Base-by-base conservation (phyloP, 2,329 filamentous ascomycete species). In the Trichoderma guizhouense region DNA sequence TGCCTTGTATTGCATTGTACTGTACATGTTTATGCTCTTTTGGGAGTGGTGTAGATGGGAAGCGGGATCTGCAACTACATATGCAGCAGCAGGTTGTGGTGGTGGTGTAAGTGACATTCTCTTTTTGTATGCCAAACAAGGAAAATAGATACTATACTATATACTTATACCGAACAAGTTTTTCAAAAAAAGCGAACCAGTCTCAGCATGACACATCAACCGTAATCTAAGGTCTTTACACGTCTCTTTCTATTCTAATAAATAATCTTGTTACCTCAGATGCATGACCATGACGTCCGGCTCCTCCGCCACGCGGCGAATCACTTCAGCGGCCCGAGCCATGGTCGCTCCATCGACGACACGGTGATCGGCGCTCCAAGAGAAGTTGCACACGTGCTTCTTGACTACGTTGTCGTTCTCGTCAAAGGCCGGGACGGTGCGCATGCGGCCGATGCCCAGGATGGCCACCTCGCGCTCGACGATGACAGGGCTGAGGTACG, bases 261-360 rank as follows among this genome's bases (percentile, higher is more conserved):
- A 36, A 36, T 26, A 51, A 21, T 62, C 7, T 26, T 14, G 14
- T 84, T 86, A 97, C 82, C 90, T 87, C 79, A 98, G 82, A 79
- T 93, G 91, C 81, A 97, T 87, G 74, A 98, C 85, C 94, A 98
- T 97, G 71, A 87, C 87, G 79, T 95, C 94, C 5, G 95, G 93
- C 78, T 93, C 90, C 83, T 98, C 95, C 51, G 98, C 88, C 76
- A 93, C 89, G 66, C 86, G 85, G 76, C 90, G 90, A 26, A 98
- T 92, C 74, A 92, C 87, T 77, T 95, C 94, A 14, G 94, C 94
- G 80, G 95, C 95, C 75, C 95, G 88, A 24, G 96, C 96, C 88
- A 97, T 94, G 73, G 95, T 97, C 61, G 95, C 95, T 2, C 96
- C 96, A 82, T 99, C 96, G 61, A 98, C 90, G 69, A 98, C 93